These are phyloP conservation scores for Talaromyces pinophilus DNA, from an alignment of 2,329 filamentous ascomycete genomes.

Conservation along the genomic window DNA sequence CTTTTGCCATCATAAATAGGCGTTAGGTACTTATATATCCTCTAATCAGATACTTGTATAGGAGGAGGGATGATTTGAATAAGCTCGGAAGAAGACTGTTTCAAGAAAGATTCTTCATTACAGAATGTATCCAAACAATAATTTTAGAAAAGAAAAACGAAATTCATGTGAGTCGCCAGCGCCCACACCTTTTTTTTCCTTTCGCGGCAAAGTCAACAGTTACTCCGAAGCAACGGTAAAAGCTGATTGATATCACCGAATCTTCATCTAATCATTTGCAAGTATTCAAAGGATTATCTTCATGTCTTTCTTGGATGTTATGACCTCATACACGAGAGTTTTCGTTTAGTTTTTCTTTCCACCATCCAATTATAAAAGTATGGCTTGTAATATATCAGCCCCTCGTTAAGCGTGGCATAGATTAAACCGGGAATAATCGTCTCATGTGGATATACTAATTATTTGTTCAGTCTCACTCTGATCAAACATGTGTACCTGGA, in stretches of 20 bases:
- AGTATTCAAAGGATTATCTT: background rate
- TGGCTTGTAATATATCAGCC: background rate
- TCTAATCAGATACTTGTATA: background rate
- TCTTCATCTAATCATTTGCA: background rate
- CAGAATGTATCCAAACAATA: background rate
- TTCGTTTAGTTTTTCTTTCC: background rate
- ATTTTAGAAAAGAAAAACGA: background rate
- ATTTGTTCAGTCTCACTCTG: background rate
- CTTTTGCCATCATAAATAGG: conserved; percentile 32
- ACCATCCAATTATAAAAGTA: background rate
- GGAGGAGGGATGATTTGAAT: background rate
- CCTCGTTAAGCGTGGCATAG: background rate
- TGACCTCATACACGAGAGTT: too few species aligned
- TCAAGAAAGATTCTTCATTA: background rate
- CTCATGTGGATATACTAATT: background rate
- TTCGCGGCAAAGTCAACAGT: background rate
- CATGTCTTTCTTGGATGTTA: background rate
- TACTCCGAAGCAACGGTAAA: background rate
- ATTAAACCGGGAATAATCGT: background rate
- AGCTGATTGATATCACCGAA: background rate
- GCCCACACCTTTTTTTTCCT: background rate
- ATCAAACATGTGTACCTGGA: background rate
- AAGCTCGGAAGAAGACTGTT: background rate
- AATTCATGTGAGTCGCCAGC: background rate
- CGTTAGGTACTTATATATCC: background rate